Percentiles rank a stretch among this genome's conserved stretches.
Conservation (phyloP, 2,329 filamentous ascomycete genomes). For the Fusarium sp. region DNA sequence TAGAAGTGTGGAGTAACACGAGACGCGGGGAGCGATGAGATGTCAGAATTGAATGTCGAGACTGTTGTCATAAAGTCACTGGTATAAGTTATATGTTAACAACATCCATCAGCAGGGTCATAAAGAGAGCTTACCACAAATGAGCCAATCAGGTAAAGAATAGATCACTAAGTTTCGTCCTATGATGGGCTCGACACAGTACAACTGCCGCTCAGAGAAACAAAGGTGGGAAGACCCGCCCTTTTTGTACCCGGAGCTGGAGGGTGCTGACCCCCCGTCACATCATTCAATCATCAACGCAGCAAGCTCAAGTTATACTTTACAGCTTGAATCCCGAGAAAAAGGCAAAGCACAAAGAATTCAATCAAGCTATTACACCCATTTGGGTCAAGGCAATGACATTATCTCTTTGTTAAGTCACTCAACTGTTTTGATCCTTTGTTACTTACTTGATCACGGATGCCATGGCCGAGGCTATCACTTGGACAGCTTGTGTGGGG, state of each 20-base stretch:
- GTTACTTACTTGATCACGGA: constrained; percentile 7
- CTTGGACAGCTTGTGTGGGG: constrained; percentile 36
- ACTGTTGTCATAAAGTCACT: not conserved
- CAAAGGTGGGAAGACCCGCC: constrained; percentile 47
- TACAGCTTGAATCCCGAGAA: not conserved
- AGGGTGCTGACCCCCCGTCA: constrained; percentile 18
- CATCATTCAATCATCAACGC: constrained; percentile 37
- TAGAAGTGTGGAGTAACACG: constrained; percentile 28
- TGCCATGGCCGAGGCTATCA: constrained; percentile 31
- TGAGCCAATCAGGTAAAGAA: constrained; percentile 26
- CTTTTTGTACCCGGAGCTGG: constrained; percentile 48
- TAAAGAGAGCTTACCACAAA: constrained; percentile 23
- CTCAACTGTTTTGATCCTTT: not conserved
- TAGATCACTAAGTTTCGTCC: constrained; percentile 28
- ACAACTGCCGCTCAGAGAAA: constrained; percentile 38
- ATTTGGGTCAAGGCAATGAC: not conserved
- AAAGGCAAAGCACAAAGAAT: not conserved
- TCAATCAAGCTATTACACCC: not conserved
- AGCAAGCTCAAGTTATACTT: not conserved
- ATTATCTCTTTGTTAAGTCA: constrained; percentile 5
- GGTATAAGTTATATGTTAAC: not conserved
- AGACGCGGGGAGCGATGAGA: constrained; percentile 14
- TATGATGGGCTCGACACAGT: constrained; percentile 37
- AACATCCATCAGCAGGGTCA: not conserved
- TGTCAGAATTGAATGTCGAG: not conserved